These are phyloP conservation scores for Pneumocystis sp. DNA, from an alignment of 1,139 yeast genomes.

Conservation along the genomic window DNA sequence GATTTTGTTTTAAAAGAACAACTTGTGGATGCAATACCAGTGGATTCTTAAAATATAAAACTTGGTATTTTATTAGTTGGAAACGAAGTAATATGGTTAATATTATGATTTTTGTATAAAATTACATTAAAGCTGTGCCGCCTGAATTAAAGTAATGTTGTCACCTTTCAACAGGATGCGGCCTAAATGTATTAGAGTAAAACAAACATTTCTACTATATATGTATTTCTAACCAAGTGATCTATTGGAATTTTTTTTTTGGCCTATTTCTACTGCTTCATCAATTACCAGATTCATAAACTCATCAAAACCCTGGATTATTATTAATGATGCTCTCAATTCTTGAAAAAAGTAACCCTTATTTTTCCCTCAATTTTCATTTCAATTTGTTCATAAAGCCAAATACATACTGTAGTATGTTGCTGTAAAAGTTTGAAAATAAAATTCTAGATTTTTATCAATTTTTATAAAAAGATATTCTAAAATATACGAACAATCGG, in stretches of 20 bases:
- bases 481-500: constrained; percentile 8
- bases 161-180: constrained; percentile 80
- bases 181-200: constrained; percentile 18
- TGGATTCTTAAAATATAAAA: constrained; percentile 54
- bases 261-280: constrained; percentile 58
- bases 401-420: constrained; percentile 61
- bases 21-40: constrained; percentile 42
- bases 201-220: neutral
- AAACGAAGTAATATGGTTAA: neutral
- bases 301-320: constrained; percentile 70
- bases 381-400: constrained; percentile 78
- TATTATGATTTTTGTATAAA: neutral
- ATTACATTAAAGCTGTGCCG: constrained; percentile 3
- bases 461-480: neutral
- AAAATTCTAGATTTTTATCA: constrained; percentile 32
- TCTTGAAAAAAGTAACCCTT: constrained; percentile 19
- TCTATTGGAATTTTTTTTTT: constrained; percentile 31
- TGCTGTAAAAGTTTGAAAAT: constrained; percentile 77
- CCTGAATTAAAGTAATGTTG: constrained; percentile 65
- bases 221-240: constrained; percentile 27
- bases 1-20: constrained; percentile 66
- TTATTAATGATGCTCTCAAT: neutral
- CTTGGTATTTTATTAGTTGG: constrained; percentile 47
- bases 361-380: constrained; percentile 70
- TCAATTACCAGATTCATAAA: constrained; percentile 93